Base-by-base conservation (phyloP, 495 filamentous ascomycete genomes). In the Parachaetomium inaequale region DNA sequence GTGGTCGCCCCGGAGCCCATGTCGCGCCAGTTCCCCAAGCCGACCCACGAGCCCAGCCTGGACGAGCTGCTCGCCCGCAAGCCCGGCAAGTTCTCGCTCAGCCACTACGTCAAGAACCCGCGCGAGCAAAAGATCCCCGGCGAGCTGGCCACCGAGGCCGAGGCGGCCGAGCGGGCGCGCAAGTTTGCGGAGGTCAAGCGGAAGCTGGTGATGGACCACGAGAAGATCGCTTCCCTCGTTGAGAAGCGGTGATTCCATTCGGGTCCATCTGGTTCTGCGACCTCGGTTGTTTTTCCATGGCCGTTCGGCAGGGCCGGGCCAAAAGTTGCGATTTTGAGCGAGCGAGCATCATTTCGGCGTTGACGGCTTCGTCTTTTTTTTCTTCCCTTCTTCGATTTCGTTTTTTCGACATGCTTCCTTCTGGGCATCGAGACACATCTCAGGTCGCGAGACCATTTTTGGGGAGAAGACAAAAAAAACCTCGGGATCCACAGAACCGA, bases 11-110 rank as follows among this genome's bases (percentile, higher is more conserved):
- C 62, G 26, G 72, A 75, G 40, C 31, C 62, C 26, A 49, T 75
- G 60, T 63, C 56, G 40, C 69, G 75, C 15, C 25, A 67, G 8
- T 80, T 72, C 57, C 63, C 67, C 12, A 67, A 73, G 64, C 78
- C 78, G 0, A 34, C 50, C 0, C 45, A 61, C 4, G 74, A 78
- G 51, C 55, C 75, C 19, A 72, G 69, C 47, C 62, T 81, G 40
- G 76, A 73, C 32, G 68, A 73, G 61, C 69, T 79, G 43, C 73
- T 81, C 17, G 71, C 75, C 7, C 73, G 70, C 34, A 51, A 66
- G 62, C 77, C 78, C 0, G 58, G 60, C 40, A 72, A 69, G 63
- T 70, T 70, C 57, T 73, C 74, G 15, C 64, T 79, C n/a, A 40
- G 68, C 50, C 68, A 77, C 66, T 75, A 70, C 38, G 66, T 77